Evolutionary conservation across 2,329 filamentous ascomycete genomes (phyloP).

Genomic region (Cordyceps farinosa): DNA sequence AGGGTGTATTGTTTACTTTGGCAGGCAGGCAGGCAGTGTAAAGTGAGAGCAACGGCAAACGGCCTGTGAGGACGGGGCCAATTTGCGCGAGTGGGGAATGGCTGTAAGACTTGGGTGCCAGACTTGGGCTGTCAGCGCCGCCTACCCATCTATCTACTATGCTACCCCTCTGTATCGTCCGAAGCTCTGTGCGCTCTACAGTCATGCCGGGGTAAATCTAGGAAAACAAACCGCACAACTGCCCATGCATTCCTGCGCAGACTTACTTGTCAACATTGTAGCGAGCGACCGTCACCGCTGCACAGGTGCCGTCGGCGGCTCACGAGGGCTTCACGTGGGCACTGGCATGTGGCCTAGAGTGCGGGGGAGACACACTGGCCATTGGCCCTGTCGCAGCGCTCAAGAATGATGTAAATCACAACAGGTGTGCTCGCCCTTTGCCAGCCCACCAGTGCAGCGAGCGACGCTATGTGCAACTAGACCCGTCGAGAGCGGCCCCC

Average conservation of each 20-base stretch:
- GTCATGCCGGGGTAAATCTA: too few relatives aligned
- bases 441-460: neutral
- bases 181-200: neutral
- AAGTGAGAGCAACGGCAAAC: neutral
- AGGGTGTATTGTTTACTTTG: neutral
- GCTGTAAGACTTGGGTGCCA: neutral
- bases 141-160: too few relatives aligned
- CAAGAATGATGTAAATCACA: too few relatives aligned
- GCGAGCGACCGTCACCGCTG: neutral
- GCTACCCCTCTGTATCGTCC: too few relatives aligned
- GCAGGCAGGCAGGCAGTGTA: neutral
- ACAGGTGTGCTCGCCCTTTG: too few relatives aligned
- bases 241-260: too few relatives aligned
- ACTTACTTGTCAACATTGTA: too few relatives aligned
- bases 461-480: neutral
- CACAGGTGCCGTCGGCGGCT: neutral
- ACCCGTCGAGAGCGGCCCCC: neutral
- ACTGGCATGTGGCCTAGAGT: constrained; percentile 17
- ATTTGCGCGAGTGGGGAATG: constrained; percentile 7
- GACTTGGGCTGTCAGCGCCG: neutral
- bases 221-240: too few relatives aligned
- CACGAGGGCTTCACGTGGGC: constrained; percentile 15
- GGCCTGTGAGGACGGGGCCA: neutral
- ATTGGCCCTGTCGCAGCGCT: neutral
- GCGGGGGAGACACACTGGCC: neutral